These are phyloP conservation scores for Pichia sp. DNA, from an alignment of 1,139 yeast genomes.

Conservation along the genomic window DNA sequence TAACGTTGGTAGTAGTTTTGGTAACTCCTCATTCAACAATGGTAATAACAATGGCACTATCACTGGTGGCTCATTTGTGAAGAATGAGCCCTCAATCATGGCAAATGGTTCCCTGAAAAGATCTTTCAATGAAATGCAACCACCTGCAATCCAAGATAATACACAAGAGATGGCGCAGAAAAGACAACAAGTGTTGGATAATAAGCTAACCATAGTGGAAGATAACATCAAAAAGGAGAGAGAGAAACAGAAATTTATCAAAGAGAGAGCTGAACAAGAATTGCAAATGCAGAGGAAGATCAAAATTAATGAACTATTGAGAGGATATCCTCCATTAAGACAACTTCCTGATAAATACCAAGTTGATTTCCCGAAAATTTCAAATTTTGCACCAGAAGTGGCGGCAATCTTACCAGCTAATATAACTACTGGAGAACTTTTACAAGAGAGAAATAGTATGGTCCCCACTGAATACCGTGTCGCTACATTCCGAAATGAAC, in stretches of 20 bases:
- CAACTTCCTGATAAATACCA: slow-evolving; percentile 14
- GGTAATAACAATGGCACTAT: too few species aligned
- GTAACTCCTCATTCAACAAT: too few species aligned
- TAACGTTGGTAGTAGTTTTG: too few species aligned
- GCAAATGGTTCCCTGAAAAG: background rate
- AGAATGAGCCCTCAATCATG: background rate
- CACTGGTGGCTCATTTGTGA: too few species aligned
- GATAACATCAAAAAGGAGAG: slow-evolving; percentile 4
- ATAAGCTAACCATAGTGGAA: slow-evolving; percentile 2
- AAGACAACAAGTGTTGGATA: slow-evolving; percentile 6
- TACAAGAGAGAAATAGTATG: slow-evolving; percentile 3
- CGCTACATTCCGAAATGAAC: slow-evolving; percentile 3
- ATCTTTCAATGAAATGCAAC: background rate
- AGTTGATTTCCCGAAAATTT: slow-evolving; percentile 2
- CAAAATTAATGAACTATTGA: slow-evolving; percentile 7
- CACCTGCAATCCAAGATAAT: background rate
- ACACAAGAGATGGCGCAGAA: slow-evolving; percentile 1
- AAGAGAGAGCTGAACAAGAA: background rate
- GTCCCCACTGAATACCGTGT: slow-evolving; percentile 2
- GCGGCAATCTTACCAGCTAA: slow-evolving; percentile 8
- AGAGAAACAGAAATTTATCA: background rate
- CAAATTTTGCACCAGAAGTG: background rate
- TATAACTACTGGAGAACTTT: slow-evolving; percentile 8
- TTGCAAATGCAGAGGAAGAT: slow-evolving; percentile 1
- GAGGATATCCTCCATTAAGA: slow-evolving; percentile 9